Evolutionary conservation across 345 rosid species (phyloP).

Genomic region (sweet orange (Citrus sinensis)): DVS_A1.0 CM039163.1:35381001-35381500

Average conservation of each 20-base stretch:
- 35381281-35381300: conserved; percentile 72
- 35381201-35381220: conserved; percentile 45
- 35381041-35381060: too few relatives aligned
- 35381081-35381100: conserved; percentile 4
- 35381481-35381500: conserved; percentile 54
- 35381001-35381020: too few relatives aligned
- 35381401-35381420: conserved; percentile 69
- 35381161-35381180: background rate
- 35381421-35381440: conserved; percentile 77
- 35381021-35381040: too few relatives aligned
- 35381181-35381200: conserved; percentile 36
- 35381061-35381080: background rate
- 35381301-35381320: conserved; percentile 83
- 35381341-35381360: conserved; percentile 46
- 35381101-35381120: conserved; percentile 18
- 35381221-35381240: conserved; percentile 18
- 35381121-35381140: conserved; percentile 40
- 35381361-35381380: conserved; percentile 36
- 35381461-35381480: conserved; percentile 68
- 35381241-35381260: background rate
- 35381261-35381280: conserved; percentile 91
- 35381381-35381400: conserved; percentile 47
- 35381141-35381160: conserved; percentile 44
- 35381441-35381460: conserved; percentile 68
- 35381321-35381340: conserved; percentile 68